A percentile compares a stretch with the other conserved stretches of the same genome.
Conservation (phyloP, 108 stramenopile species). For the Cyclotella sp. region DNA sequence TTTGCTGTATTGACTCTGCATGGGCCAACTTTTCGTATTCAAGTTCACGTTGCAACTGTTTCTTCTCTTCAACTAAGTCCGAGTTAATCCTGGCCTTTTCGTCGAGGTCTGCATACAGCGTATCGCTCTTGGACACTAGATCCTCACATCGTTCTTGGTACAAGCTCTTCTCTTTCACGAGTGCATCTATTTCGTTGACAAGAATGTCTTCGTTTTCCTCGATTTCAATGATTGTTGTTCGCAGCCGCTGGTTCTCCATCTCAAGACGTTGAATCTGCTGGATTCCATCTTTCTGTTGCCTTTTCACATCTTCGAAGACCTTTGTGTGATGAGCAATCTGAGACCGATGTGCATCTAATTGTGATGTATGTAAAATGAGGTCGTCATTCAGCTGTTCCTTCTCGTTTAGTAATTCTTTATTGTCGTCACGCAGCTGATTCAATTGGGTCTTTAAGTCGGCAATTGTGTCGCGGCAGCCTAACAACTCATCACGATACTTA, state of each 20-base stretch:
- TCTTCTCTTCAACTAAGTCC: constrained; percentile 17
- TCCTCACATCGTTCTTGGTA: constrained; percentile 35
- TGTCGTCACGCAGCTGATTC: constrained; percentile 39
- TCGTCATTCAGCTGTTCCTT: constrained; percentile 36
- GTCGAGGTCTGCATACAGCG: constrained; percentile 36
- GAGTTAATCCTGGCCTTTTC: constrained; percentile 23
- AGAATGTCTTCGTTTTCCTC: constrained; percentile 49
- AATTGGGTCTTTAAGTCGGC: constrained; percentile 30
- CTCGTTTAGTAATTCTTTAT: constrained; percentile 25
- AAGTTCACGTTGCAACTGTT: constrained; percentile 20
- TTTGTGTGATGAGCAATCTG: constrained; percentile 32
- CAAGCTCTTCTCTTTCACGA: constrained; percentile 41
- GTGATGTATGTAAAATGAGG: constrained; percentile 29
- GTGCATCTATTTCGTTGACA: constrained; percentile 45
- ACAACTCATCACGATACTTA: constrained; percentile 31
- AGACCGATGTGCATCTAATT: constrained; percentile 32
- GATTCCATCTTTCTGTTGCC: constrained; percentile 22
- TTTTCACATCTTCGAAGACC: constrained; percentile 32
- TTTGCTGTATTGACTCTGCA: neutral
- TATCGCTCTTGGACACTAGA: constrained; percentile 30
- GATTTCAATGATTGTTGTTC: constrained; percentile 34
- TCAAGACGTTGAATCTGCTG: constrained; percentile 39
- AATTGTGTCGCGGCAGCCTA: constrained; percentile 11
- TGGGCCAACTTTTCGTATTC: constrained; percentile 12
- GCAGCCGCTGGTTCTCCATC: constrained; percentile 47